Conservation (phyloP, 768 basidiomycete species). For the Panaeolus cyanescens region DNA sequence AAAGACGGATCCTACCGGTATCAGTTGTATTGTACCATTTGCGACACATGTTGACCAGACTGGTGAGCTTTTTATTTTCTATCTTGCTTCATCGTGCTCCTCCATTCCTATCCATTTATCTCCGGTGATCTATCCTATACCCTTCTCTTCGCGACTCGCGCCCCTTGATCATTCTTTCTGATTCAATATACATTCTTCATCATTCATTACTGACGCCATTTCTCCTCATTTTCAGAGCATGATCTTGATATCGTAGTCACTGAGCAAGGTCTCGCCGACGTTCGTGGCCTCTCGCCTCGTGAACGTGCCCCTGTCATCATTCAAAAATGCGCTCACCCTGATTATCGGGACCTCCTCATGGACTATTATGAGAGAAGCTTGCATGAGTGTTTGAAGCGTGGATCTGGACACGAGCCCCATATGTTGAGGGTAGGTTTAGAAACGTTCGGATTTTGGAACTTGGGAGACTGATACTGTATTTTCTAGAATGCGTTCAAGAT, state of each 20-base stretch:
- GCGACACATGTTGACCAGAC: slow-evolving; percentile 50
- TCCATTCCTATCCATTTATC: too few species aligned
- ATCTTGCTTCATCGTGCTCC: too few species aligned
- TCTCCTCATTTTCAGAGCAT: slow-evolving; percentile 32
- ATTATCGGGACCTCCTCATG: slow-evolving; percentile 41
- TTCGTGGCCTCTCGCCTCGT: slow-evolving; percentile 46
- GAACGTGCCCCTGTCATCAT: slow-evolving; percentile 49
- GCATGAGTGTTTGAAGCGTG: slow-evolving; percentile 43
- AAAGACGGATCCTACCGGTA: slow-evolving; percentile 49
- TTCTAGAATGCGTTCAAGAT: slow-evolving; percentile 37
- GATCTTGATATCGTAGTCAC: slow-evolving; percentile 50
- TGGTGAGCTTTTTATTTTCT: slow-evolving; percentile 34
- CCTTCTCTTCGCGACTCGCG: too few species aligned
- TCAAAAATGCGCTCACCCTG: slow-evolving; percentile 49
- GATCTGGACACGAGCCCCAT: slow-evolving; percentile 50
- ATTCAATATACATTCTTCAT: neutral
- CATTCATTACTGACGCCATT: neutral
- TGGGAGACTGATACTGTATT: neutral
- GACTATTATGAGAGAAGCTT: slow-evolving; percentile 47
- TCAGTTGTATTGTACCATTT: slow-evolving; percentile 52
- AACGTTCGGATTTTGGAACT: neutral
- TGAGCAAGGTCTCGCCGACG: slow-evolving; percentile 50
- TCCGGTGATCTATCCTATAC: too few species aligned
- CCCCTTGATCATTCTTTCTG: neutral
- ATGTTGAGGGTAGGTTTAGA: slow-evolving; percentile 40